A percentile compares a stretch with the other conserved stretches of the same genome.
These are phyloP conservation scores for Thinopyrum obtusiflorum DNA, from an alignment of 202 grass and related monocot genomes.

Conservation along the genomic window DNA sequence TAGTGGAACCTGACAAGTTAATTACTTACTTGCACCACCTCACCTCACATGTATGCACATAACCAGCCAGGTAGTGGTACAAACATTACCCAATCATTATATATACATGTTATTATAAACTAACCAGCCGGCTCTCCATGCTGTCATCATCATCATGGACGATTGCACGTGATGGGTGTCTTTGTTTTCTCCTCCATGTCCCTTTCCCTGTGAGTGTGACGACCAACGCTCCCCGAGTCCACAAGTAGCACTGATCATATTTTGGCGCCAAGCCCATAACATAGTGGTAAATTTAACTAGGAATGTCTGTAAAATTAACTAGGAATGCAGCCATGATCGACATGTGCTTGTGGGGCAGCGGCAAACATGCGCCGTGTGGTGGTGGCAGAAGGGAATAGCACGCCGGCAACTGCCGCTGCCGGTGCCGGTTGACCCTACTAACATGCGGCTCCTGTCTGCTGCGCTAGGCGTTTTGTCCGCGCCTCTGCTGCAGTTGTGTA, in stretches of 20 bases:
- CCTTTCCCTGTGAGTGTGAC: not conserved
- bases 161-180: not conserved
- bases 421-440: constrained; percentile 34
- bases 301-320: constrained; percentile 16
- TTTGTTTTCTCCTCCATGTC: not conserved
- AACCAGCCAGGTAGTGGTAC: not conserved
- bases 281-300: not conserved
- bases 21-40: not conserved
- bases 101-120: constrained; percentile 13
- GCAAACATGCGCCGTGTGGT: not conserved
- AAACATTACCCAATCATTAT: not conserved
- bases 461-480: constrained; percentile 23
- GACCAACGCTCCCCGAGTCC: not conserved
- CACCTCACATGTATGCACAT: constrained; percentile 9
- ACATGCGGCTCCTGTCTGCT: constrained; percentile 29
- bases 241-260: not conserved
- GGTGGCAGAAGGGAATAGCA: not conserved
- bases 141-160: too few relatives aligned
- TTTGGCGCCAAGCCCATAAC: constrained; percentile 21
- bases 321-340: not conserved
- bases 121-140: not conserved
- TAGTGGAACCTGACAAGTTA: constrained; percentile 4
- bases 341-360: not conserved
- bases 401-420: not conserved
- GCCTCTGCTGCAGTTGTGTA: not conserved